These are phyloP conservation scores for Diatrype stigma DNA, from an alignment of 2,329 filamentous ascomycete species.

Conservation along the genomic window DNA sequence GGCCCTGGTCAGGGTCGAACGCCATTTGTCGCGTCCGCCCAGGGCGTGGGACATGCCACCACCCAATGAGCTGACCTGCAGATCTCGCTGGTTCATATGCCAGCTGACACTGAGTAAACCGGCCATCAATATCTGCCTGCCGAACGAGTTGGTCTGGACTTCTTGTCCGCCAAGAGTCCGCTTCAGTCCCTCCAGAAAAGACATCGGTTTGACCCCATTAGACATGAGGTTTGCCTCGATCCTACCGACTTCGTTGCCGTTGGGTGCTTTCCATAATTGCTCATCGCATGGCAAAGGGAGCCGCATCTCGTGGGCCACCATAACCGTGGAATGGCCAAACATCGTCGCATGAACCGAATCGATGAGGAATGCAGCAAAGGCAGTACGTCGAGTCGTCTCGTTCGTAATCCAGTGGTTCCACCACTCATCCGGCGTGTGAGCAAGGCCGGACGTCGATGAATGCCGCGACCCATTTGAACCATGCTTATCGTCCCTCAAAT, in stretches of 20 bases:
- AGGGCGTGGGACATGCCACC: conserved; percentile 69
- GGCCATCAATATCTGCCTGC: conserved; percentile 88
- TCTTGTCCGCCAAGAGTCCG: conserved; percentile 79
- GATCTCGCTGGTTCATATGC: conserved; percentile 95
- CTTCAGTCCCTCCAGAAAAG: conserved; percentile 89
- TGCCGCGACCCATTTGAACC: conserved; percentile 52
- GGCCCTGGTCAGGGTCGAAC: conserved; percentile 74
- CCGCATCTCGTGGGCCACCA: conserved; percentile 95
- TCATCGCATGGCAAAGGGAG: conserved; percentile 91
- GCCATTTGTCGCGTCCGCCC: conserved; percentile 88
- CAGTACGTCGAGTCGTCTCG: conserved; percentile 82
- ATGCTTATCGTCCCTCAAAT: conserved; percentile 55
- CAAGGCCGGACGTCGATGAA: conserved; percentile 56
- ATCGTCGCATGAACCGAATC: conserved; percentile 96
- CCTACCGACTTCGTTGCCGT: conserved; percentile 77
- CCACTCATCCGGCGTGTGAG: conserved; percentile 77
- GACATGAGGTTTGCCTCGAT: conserved; percentile 76
- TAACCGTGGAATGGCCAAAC: conserved; percentile 95
- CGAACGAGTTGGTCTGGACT: conserved; percentile 90
- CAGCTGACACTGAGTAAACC: conserved; percentile 89
- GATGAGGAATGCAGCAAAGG: conserved; percentile 90
- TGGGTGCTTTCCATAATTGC: conserved; percentile 85
- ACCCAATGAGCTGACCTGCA: conserved; percentile 83
- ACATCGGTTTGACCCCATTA: conserved; percentile 77
- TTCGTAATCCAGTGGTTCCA: conserved; percentile 97